Evolutionary conservation across 371 early-diverging fungal species (phyloP).

Genomic region (Chytridiales sp.): DNA sequence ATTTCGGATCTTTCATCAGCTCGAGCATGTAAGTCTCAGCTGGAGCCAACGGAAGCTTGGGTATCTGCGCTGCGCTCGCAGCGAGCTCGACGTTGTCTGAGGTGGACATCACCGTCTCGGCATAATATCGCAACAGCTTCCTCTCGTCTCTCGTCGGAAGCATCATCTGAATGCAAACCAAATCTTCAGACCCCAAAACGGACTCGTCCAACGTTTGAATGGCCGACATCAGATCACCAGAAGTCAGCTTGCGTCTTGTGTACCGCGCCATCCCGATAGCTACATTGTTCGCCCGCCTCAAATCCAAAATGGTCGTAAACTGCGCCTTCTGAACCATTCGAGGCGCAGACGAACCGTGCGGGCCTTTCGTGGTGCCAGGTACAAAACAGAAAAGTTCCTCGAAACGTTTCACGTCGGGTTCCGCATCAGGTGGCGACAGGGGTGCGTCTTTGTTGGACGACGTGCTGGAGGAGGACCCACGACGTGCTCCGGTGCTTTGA

Average conservation of each 20-base stretch:
- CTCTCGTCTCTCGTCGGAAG: constrained; percentile 48
- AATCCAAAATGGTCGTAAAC: constrained; percentile 48
- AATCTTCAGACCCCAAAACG: constrained; percentile 38
- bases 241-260: constrained; percentile 33
- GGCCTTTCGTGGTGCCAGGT: constrained; percentile 25
- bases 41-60: constrained; percentile 43
- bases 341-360: constrained; percentile 15
- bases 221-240: constrained; percentile 24
- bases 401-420: constrained; percentile 44
- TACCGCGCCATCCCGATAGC: constrained; percentile 48
- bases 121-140: constrained; percentile 20
- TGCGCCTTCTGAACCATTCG: constrained; percentile 40
- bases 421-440: constrained; percentile 28
- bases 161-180: constrained; percentile 37
- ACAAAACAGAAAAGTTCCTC: constrained; percentile 50
- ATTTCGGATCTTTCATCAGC: constrained; percentile 28
- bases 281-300: constrained; percentile 54
- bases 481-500: not conserved
- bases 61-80: constrained; percentile 7
- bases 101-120: too few species aligned
- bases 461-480: not conserved
- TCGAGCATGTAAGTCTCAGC: constrained; percentile 50
- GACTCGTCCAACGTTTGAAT: constrained; percentile 32
- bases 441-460: constrained; percentile 1
- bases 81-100: constrained; percentile 6